These are phyloP conservation scores for Phalaenopsis equestris DNA, from an alignment of 106 monocot species.

Conservation along the genomic window DNA sequence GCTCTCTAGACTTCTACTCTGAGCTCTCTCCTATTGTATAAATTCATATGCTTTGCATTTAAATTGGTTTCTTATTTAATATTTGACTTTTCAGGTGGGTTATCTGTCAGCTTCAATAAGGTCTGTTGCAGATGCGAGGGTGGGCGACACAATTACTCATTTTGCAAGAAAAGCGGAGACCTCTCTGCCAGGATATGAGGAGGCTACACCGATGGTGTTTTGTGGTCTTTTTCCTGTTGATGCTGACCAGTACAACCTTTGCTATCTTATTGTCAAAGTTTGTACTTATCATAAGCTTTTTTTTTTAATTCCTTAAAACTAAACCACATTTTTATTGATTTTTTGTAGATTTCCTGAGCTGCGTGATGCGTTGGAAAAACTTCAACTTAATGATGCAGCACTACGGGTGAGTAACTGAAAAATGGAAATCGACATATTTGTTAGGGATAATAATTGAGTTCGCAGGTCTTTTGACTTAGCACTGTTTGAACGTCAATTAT, in stretches of 20 bases:
- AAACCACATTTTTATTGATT: background rate
- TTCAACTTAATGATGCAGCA: constrained; percentile 97
- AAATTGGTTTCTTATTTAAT: background rate
- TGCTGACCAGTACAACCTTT: constrained; percentile 68
- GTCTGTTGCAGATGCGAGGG: constrained; percentile 91
- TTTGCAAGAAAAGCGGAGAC: constrained; percentile 57
- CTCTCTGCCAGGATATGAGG: constrained; percentile 81
- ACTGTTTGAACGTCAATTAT: background rate
- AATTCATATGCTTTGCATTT: background rate
- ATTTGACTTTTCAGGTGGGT: constrained; percentile 50
- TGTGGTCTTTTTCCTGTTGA: constrained; percentile 94
- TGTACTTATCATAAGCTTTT: background rate
- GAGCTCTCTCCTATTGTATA: background rate
- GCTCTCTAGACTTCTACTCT: background rate
- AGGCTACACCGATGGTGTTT: constrained; percentile 94
- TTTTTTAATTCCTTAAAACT: background rate
- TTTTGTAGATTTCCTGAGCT: constrained; percentile 76
- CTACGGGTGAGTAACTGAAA: constrained; percentile 38
- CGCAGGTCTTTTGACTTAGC: background rate
- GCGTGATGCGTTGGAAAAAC: constrained; percentile 93
- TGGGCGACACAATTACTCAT: constrained; percentile 92
- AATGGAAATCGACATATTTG: background rate
- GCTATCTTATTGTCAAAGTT: background rate
- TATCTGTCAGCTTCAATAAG: constrained; percentile 94
- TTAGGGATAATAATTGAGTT: background rate